These are phyloP conservation scores for Akanthomyces dipterigenus DNA, from an alignment of 2,329 filamentous ascomycete genomes.

Conservation along the genomic window DNA sequence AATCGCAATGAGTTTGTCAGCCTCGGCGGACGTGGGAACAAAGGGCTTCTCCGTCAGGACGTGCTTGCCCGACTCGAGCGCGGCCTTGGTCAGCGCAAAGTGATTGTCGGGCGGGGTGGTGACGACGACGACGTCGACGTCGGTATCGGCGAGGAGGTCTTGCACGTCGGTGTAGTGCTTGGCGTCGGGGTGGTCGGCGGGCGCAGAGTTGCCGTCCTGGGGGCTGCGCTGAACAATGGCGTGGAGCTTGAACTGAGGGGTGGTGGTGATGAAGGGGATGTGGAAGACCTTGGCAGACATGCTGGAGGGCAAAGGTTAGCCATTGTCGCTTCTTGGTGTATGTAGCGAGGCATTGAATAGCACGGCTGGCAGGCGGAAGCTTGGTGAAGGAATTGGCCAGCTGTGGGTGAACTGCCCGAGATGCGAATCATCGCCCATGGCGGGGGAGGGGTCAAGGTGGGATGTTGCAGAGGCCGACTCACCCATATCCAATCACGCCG, in stretches of 20 bases:
- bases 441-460: slow-evolving; percentile 1
- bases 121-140: slow-evolving; percentile 63
- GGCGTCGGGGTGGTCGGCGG: slow-evolving; percentile 57
- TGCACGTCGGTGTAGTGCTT: slow-evolving; percentile 59
- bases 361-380: background rate
- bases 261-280: slow-evolving; percentile 51
- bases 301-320: slow-evolving; percentile 25
- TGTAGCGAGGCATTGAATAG: background rate
- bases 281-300: slow-evolving; percentile 70
- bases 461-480: slow-evolving; percentile 16
- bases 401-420: background rate
- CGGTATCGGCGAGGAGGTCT: slow-evolving; percentile 57
- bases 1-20: slow-evolving; percentile 52
- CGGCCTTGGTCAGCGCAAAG: slow-evolving; percentile 56
- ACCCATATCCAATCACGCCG: slow-evolving; percentile 47
- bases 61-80: slow-evolving; percentile 66
- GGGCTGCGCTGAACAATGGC: slow-evolving; percentile 71
- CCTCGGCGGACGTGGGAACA: slow-evolving; percentile 63
- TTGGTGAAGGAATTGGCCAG: background rate
- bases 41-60: slow-evolving; percentile 81
- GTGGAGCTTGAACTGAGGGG: slow-evolving; percentile 60
- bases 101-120: slow-evolving; percentile 68
- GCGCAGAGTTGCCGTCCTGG: slow-evolving; percentile 56
- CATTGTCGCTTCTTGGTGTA: slow-evolving; percentile 13
- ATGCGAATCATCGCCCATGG: background rate